Evolutionary conservation across 2,329 filamentous ascomycete genomes (phyloP), one percentile per base, ranked within the genome.

Genomic region (Aspergillus sclerotialis): DNA sequence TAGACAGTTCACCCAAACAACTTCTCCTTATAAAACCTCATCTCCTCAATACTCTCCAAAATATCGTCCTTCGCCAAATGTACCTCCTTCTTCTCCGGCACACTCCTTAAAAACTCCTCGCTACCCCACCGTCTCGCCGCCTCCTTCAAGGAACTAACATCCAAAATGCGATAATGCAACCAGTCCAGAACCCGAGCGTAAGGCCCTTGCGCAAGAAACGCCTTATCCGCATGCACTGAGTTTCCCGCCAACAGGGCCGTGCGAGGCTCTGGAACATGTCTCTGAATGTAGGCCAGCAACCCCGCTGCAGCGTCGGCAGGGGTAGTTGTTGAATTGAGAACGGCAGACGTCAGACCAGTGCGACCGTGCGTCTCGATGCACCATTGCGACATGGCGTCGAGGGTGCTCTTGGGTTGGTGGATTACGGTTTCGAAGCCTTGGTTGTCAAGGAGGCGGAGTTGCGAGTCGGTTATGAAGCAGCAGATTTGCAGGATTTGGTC

Each of bases 81-180:
- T 33, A 80, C 67, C 24, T 76, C 78, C 55, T 75, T 75, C 69
- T 96, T 96, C 42, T 55, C 61, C 9, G 90, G 89, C 17, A 76
- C 78, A 28, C 69, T 67, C 36, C 68, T 66, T 41, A 84, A 53
- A 7, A 84, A 58, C 6, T 75, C 69, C n/a, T 68, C 58, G 1
- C 72, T 70, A 28, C 78, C 80, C 90, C 92, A 98, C 29, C 90
- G 73, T 44, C 78, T 76, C 12, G 81, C 84, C 14, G 86, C 89
- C 67, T 98, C 92, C 65, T 96, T 96, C 53, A 96, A 76, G 30
- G 80, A 76, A 61, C 88, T 95, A 35, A 96, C 87, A 58, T 98
- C 92, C 30, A 96, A 66, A 43, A 98, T 84, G 11, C 92, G 78
- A 63, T 98, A 88, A 62, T 94, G 84, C 46, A 98, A 68, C 61